Evolutionary conservation across 75 land plant genomes (phyloP).

Genomic region (Pseudotsuga menziesii): DNA sequence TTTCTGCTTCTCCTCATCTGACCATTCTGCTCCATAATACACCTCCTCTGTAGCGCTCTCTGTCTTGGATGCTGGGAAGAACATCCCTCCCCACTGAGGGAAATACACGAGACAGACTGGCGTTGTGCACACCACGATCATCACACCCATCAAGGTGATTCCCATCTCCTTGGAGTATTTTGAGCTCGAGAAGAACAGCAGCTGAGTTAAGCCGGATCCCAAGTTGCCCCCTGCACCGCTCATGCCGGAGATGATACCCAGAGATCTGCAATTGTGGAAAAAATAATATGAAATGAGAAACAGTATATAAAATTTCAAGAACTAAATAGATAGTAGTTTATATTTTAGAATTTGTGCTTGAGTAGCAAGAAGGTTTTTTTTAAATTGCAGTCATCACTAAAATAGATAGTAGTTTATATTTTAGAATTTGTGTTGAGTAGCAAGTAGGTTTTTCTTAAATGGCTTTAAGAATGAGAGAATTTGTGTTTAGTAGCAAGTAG

Average conservation of each 20-base stretch:
- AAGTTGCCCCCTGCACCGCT: conserved; percentile 76
- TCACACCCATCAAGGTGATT: conserved; percentile 50
- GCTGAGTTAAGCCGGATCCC: conserved; percentile 63
- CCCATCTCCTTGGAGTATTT: conserved; percentile 50
- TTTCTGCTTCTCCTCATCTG: conserved; percentile 41
- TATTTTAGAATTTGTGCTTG: too few species aligned
- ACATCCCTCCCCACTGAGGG: conserved; percentile 81
- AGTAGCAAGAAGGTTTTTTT: too few species aligned
- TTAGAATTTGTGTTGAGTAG: too few species aligned
- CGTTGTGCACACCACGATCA: conserved; percentile 50
- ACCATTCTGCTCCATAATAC: conserved; percentile 63
- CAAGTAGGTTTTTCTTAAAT: too few species aligned
- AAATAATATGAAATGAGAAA: neutral
- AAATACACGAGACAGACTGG: conserved; percentile 50
- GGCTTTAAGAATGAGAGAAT: too few species aligned
- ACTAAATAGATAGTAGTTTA: neutral
- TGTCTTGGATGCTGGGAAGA: conserved; percentile 43
- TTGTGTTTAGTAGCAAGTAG: too few species aligned
- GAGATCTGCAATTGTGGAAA: neutral
- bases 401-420: too few species aligned
- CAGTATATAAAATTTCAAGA: too few species aligned
- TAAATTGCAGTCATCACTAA: too few species aligned
- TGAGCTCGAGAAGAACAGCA: conserved; percentile 57
- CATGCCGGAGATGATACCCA: conserved; percentile 59
- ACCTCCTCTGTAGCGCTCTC: conserved; percentile 44